These are phyloP conservation scores for Boletus edulis DNA, from an alignment of 768 basidiomycete genomes.

Conservation along the genomic window DNA sequence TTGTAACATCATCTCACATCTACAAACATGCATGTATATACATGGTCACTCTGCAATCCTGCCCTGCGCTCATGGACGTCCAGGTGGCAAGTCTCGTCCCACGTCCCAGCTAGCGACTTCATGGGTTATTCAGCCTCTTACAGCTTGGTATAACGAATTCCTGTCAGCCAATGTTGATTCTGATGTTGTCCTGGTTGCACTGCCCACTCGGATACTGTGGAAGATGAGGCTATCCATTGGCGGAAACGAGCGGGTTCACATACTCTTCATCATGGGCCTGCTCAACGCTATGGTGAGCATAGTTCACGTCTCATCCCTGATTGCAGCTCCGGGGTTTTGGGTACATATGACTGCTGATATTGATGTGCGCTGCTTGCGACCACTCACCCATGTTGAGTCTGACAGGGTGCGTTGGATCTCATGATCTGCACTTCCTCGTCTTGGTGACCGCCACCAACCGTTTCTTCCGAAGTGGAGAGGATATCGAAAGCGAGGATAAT, in stretches of 20 bases:
- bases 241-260: conserved; percentile 10
- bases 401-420: conserved; percentile 15
- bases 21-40: too few species aligned
- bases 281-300: conserved; percentile 8
- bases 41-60: too few species aligned
- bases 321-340: background rate
- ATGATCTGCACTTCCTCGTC: conserved; percentile 13
- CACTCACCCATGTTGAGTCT: too few species aligned
- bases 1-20: too few species aligned
- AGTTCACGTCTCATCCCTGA: conserved; percentile 12
- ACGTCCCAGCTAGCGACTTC: background rate
- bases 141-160: background rate
- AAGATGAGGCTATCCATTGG: background rate
- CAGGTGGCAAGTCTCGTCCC: too few species aligned
- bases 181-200: conserved; percentile 5
- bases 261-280: conserved; percentile 10
- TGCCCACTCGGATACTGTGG: conserved; percentile 1
- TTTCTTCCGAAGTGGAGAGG: conserved; percentile 3
- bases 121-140: background rate
- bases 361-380: background rate
- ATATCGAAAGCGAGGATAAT: background rate
- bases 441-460: conserved; percentile 14
- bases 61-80: too few species aligned
- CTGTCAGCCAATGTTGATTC: conserved; percentile 10
- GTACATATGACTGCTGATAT: conserved; percentile 4